Conservation (phyloP, 2,329 filamentous ascomycete species). For the Monosporascus sp. region DNA sequence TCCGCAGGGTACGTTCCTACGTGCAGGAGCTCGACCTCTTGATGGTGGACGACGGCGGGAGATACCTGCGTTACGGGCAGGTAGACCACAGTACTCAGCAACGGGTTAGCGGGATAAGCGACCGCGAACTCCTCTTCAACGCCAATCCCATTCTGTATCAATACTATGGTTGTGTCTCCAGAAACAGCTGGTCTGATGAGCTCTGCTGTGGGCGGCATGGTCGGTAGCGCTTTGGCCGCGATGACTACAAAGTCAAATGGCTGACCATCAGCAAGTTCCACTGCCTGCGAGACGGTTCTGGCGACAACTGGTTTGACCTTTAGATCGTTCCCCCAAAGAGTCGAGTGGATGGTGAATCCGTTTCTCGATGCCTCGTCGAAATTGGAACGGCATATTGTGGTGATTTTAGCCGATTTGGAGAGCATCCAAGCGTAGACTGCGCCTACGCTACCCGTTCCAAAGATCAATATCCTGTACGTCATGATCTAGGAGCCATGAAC, state of each 20-base stretch:
- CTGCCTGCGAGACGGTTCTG: slow-evolving; percentile 24
- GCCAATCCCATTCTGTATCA: slow-evolving; percentile 53
- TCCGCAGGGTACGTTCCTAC: slow-evolving; percentile 43
- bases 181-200: slow-evolving; percentile 23
- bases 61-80: slow-evolving; percentile 44
- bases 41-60: slow-evolving; percentile 42
- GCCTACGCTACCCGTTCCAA: slow-evolving; percentile 31
- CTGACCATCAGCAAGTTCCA: slow-evolving; percentile 7
- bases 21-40: slow-evolving; percentile 41
- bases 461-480: slow-evolving; percentile 21
- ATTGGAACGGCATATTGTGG: slow-evolving; percentile 27
- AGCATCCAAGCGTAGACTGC: slow-evolving; percentile 20
- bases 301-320: slow-evolving; percentile 20
- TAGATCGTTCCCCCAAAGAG: slow-evolving; percentile 23
- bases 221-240: slow-evolving; percentile 20
- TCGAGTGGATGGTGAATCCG: slow-evolving; percentile 27
- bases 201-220: slow-evolving; percentile 19
- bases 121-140: slow-evolving; percentile 46
- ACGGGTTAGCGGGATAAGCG: slow-evolving; percentile 42
- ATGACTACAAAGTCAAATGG: slow-evolving; percentile 25
- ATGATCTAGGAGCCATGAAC: slow-evolving; percentile 10
- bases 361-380: slow-evolving; percentile 20
- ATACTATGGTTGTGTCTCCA: slow-evolving; percentile 41
- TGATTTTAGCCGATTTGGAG: slow-evolving; percentile 21
- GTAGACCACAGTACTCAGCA: slow-evolving; percentile 50